These are phyloP conservation scores for Aspergillus sp. DNA, from an alignment of 2,329 filamentous ascomycete genomes.

Conservation along the genomic window DNA sequence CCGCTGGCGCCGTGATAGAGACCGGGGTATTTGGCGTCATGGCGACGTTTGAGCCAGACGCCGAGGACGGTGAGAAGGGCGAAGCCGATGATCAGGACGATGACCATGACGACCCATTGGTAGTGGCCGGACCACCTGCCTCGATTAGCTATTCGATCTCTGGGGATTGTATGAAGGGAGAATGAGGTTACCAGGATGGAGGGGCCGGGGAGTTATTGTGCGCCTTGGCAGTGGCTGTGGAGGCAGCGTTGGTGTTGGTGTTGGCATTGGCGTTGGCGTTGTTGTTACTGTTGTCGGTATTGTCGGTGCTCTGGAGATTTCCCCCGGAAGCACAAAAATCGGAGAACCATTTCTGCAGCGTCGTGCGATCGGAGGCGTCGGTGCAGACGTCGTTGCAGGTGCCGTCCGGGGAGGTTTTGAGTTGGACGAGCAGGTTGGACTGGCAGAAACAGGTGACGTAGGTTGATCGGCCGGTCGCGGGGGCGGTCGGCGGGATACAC, in stretches of 20 bases:
- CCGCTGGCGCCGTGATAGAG: conserved; percentile 29
- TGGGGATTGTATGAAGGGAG: no score
- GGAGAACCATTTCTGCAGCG: conserved; percentile 69
- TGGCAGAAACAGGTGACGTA: conserved; percentile 74
- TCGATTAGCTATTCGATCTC: background rate
- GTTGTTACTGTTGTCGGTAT: conserved; percentile 24
- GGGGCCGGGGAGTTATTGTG: conserved; percentile 10
- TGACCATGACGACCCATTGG: conserved; percentile 79
- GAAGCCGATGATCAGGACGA: conserved; percentile 69
- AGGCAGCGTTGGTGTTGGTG: conserved; percentile 13
- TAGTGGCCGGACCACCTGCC: conserved; percentile 56
- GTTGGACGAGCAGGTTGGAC: conserved; percentile 56
- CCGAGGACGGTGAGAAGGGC: conserved; percentile 64
- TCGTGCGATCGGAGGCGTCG: conserved; percentile 49
- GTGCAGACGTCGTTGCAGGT: conserved; percentile 63
- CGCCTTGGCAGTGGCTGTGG: conserved; percentile 18
- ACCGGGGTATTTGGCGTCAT: conserved; percentile 58
- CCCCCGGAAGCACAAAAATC: conserved; percentile 57
- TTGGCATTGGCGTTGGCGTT: conserved; percentile 14
- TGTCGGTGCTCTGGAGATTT: conserved; percentile 31
- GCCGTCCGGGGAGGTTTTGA: conserved; percentile 55
- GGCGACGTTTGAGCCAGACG: conserved; percentile 69
- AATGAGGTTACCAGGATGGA: conserved; percentile 22
- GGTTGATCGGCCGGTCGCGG: conserved; percentile 48
- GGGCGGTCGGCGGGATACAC: conserved; percentile 61